Percentiles rank a stretch among this genome's conserved stretches.
Evolutionary conservation across 2,329 filamentous ascomycete species (phyloP).

Genomic region (Cladosporium oxysporum): DNA sequence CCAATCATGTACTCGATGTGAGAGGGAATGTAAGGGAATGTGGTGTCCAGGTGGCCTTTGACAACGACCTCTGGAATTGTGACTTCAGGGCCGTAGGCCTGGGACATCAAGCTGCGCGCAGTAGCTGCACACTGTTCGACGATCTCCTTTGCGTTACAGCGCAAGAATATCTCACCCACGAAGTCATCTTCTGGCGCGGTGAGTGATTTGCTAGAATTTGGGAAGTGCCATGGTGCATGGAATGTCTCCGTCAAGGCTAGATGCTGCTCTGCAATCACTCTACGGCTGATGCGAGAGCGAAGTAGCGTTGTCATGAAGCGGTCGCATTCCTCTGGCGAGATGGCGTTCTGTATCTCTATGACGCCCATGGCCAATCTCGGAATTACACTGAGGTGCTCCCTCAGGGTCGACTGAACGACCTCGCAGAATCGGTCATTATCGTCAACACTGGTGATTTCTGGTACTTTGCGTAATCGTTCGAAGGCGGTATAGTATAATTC

Average conservation of each 20-base stretch:
- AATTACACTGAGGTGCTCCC: constrained; percentile 89
- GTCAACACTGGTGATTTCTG: constrained; percentile 79
- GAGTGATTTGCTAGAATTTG: constrained; percentile 67
- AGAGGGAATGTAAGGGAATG: constrained; percentile 93
- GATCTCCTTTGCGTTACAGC: constrained; percentile 87
- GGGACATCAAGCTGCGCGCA: constrained; percentile 71
- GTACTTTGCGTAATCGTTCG: constrained; percentile 80
- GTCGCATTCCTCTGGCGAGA: constrained; percentile 80
- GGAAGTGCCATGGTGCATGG: constrained; percentile 85
- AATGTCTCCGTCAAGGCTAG: constrained; percentile 93
- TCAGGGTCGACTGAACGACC: constrained; percentile 74
- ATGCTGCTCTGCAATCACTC: constrained; percentile 97
- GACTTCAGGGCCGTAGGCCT: constrained; percentile 71
- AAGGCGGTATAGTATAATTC: constrained; percentile 98
- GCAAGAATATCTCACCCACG: constrained; percentile 92
- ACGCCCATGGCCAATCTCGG: constrained; percentile 94
- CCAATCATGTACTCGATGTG: constrained; percentile 97
- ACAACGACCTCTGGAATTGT: constrained; percentile 79
- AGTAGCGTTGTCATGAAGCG: constrained; percentile 94
- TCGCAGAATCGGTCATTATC: constrained; percentile 89
- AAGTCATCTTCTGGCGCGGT: constrained; percentile 71
- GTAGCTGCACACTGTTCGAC: constrained; percentile 79
- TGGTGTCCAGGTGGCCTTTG: constrained; percentile 82
- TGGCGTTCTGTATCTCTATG: constrained; percentile 80
- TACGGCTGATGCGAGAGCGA: constrained; percentile 86